These are phyloP conservation scores for Alternaria arborescens DNA, from an alignment of 2,329 filamentous ascomycete genomes.

Conservation along the genomic window DNA sequence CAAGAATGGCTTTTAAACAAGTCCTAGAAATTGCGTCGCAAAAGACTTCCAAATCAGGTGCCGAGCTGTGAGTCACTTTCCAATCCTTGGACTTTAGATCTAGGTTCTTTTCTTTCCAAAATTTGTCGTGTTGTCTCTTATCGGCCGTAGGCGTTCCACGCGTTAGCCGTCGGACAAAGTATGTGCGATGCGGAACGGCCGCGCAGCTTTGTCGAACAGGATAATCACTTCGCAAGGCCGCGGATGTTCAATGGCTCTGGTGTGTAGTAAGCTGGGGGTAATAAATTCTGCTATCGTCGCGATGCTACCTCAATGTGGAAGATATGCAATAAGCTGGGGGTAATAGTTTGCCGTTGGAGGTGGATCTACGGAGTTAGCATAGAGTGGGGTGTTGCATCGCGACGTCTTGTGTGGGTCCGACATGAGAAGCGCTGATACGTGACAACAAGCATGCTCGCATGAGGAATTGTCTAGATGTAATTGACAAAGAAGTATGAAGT, in stretches of 20 bases:
- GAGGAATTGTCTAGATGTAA: not conserved
- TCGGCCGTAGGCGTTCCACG: not conserved
- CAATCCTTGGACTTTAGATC: not conserved
- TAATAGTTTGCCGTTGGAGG: conserved; percentile 10
- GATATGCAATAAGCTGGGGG: conserved; percentile 18
- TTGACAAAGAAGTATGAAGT: not conserved
- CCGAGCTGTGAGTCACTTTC: not conserved
- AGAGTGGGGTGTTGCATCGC: conserved; percentile 1
- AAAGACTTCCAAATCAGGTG: not conserved
- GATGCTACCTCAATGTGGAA: not conserved
- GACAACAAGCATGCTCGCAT: not conserved
- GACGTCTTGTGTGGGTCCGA: not conserved
- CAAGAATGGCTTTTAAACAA: not conserved
- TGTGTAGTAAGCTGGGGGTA: conserved; percentile 17
- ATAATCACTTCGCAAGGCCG: conserved; percentile 8
- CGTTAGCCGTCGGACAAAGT: conserved; percentile 11
- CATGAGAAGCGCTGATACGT: not conserved
- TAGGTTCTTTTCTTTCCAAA: conserved; percentile 10
- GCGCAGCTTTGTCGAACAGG: conserved; percentile 2
- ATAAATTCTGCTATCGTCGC: conserved; percentile 1
- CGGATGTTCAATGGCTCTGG: not conserved
- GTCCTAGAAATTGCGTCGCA: not conserved
- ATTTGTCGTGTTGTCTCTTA: not conserved
- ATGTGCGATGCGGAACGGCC: conserved; percentile 14
- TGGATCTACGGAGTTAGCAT: conserved; percentile 6